phyloP scores from a whole-genome alignment of 371 early-diverging fungal genomes.

The Lichtheimia corymbifera region DNA sequence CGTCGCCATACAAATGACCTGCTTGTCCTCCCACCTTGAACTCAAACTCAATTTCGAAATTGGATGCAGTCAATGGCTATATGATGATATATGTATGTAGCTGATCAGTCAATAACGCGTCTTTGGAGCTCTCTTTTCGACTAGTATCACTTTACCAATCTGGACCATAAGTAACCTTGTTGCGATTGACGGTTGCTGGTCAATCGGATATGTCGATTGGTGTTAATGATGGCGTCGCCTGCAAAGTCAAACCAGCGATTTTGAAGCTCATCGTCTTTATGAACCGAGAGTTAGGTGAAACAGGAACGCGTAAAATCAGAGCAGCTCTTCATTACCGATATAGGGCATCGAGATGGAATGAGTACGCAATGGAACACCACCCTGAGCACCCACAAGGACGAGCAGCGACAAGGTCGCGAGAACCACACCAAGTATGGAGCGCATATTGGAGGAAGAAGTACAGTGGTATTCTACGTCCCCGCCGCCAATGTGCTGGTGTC shows the following conservation, averaged over 20 bases:
- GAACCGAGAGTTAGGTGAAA: not conserved
- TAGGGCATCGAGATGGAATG: conserved; percentile 72
- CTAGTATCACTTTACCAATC: conserved; percentile 45
- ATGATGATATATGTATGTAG: not conserved
- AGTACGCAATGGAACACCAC: conserved; percentile 55
- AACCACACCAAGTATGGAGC: conserved; percentile 1
- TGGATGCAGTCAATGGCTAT: conserved; percentile 66
- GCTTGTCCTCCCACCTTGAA: conserved; percentile 80
- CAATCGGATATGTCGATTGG: conserved; percentile 76
- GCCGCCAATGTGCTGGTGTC: too few species aligned
- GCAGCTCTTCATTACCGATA: conserved; percentile 53
- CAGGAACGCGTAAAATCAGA: not conserved
- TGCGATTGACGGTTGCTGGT: conserved; percentile 84
- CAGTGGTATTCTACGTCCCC: too few species aligned
- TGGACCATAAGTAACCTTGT: conserved; percentile 87
- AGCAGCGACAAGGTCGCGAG: conserved; percentile 1
- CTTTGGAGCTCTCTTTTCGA: not conserved
- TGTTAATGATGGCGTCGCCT: conserved; percentile 71
- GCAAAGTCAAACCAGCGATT: conserved; percentile 77
- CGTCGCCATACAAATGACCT: conserved; percentile 84
- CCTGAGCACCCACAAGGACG: conserved; percentile 1
- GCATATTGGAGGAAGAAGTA: not conserved
- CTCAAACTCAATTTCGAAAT: conserved; percentile 92
- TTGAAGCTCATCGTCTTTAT: conserved; percentile 65
- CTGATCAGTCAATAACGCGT: not conserved